Base-by-base conservation (phyloP, 2,329 filamentous ascomycete genomes). In the Alternaria metachromatica region DNA sequence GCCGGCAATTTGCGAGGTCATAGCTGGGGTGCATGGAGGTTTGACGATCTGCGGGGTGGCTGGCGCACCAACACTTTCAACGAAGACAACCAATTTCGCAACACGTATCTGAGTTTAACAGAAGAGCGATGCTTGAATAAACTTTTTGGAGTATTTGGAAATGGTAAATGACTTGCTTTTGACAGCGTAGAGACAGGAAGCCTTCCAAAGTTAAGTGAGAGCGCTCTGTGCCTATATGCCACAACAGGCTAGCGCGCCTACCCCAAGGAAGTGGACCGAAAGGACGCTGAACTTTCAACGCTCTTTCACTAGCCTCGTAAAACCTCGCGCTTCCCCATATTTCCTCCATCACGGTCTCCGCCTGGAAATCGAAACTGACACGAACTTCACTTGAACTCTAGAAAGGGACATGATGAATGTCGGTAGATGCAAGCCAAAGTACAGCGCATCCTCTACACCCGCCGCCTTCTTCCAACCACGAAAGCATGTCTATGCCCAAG, bases 1-100 rank as follows among this genome's bases (percentile, higher is more conserved):
- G 28, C 50, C 53, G 41, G 21, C 28, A 44, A 33, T 45, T 45
- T 44, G 23, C 46, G 51, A 20, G 41, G 21, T 50, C 33, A 49
- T 56, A 43, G 51, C 48, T 58, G 46, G 58, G 49, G 51, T 59
- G 12, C 28, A 50, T 56, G 12, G 46, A 45, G 57, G 45, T 58
- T 58, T 30, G 46, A 53, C 45, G 65, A 67, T 63, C 48, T 62
- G 62, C 53, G 56, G 65, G 62, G 55, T 55, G 59, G 37, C 37
- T 41, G 37, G 15, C 37, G 62, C 43, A 56, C 50, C 46, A 55
- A 51, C 21, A n/a, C n/a, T n/a, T 10, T 15, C 11, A 21, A 51
- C 5, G 21, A 23, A 23, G 18, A 51, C 49, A 30, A 20, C 20
- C 3, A 51, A 30, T 21, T 21, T 21, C 18, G 20, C 28, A 11